These are phyloP conservation scores for Tillandsia fasciculata DNA, from an alignment of 176 grass and related monocot genomes.

Conservation along the genomic window DNA sequence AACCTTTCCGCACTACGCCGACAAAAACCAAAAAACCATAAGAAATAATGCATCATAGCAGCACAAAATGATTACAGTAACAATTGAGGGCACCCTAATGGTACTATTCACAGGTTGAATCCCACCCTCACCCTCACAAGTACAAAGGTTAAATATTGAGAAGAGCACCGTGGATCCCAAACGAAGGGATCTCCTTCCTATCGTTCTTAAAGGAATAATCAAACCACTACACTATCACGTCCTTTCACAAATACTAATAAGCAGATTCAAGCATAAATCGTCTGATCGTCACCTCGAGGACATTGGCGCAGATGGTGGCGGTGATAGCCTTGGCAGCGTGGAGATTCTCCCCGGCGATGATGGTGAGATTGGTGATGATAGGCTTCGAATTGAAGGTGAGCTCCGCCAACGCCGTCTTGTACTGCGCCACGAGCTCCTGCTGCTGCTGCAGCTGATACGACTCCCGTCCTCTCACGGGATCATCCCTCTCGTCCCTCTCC, in stretches of 20 bases:
- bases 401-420: slow-evolving; percentile 82
- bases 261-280: not conserved
- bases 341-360: slow-evolving; percentile 95
- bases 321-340: slow-evolving; percentile 79
- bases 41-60: too few relatives aligned
- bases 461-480: slow-evolving; percentile 7
- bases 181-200: too few relatives aligned
- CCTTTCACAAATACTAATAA: not conserved
- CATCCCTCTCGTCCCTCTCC: slow-evolving; percentile 13
- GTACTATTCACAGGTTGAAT: too few relatives aligned
- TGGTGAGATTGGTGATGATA: slow-evolving; percentile 98
- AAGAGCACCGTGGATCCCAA: too few relatives aligned
- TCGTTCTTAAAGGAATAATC: too few relatives aligned
- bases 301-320: slow-evolving; percentile 66
- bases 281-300: slow-evolving; percentile 70
- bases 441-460: slow-evolving; percentile 22
- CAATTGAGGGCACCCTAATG: too few relatives aligned
- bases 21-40: too few relatives aligned
- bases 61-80: too few relatives aligned
- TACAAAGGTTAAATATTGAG: too few relatives aligned
- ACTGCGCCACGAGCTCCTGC: slow-evolving; percentile 81
- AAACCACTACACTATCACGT: not conserved
- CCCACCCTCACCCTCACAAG: too few relatives aligned
- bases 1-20: too few relatives aligned
- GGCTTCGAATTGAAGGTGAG: slow-evolving; percentile 99